Evolutionary conservation across 768 basidiomycete genomes (phyloP).

Genomic region (Sarcomyxa edulis): DNA sequence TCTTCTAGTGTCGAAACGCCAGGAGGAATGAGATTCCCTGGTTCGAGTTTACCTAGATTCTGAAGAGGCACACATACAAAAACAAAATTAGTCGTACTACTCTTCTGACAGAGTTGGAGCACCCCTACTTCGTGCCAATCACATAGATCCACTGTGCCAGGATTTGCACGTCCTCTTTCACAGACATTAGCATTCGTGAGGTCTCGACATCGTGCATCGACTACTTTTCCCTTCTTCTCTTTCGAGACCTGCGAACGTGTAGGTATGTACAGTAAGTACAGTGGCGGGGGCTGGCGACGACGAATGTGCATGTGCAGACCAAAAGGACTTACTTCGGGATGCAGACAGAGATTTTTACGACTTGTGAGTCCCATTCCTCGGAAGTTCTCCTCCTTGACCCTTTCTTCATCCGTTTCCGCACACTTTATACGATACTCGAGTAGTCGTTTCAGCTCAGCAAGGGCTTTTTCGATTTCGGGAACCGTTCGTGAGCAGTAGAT

Average conservation of each 20-base stretch:
- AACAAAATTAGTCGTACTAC: neutral
- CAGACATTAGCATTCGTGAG: slow-evolving; percentile 81
- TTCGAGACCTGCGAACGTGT: slow-evolving; percentile 74
- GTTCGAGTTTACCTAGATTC: slow-evolving; percentile 80
- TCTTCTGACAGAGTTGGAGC: neutral
- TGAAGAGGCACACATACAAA: slow-evolving; percentile 24
- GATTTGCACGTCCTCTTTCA: slow-evolving; percentile 79
- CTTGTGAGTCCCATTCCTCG: slow-evolving; percentile 91
- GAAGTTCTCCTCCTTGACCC: slow-evolving; percentile 74
- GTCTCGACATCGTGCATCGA: slow-evolving; percentile 96
- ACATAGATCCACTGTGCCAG: slow-evolving; percentile 88
- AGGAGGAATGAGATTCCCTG: slow-evolving; percentile 74
- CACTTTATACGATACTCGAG: slow-evolving; percentile 80
- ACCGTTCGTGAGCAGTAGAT: slow-evolving; percentile 99
- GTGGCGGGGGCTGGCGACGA: neutral
- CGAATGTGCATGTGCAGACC: neutral
- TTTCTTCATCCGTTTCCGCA: slow-evolving; percentile 71
- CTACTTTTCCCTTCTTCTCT: slow-evolving; percentile 97
- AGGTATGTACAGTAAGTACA: too few species aligned
- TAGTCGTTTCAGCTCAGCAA: slow-evolving; percentile 89
- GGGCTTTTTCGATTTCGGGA: slow-evolving; percentile 97
- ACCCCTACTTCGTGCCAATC: slow-evolving; percentile 87
- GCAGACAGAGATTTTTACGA: slow-evolving; percentile 93
- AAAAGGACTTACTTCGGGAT: slow-evolving; percentile 68
- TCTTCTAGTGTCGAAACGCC: slow-evolving; percentile 96